phyloP scores from a whole-genome alignment of 2,329 filamentous ascomycete species.

The Hypoxylon sp. region DNA sequence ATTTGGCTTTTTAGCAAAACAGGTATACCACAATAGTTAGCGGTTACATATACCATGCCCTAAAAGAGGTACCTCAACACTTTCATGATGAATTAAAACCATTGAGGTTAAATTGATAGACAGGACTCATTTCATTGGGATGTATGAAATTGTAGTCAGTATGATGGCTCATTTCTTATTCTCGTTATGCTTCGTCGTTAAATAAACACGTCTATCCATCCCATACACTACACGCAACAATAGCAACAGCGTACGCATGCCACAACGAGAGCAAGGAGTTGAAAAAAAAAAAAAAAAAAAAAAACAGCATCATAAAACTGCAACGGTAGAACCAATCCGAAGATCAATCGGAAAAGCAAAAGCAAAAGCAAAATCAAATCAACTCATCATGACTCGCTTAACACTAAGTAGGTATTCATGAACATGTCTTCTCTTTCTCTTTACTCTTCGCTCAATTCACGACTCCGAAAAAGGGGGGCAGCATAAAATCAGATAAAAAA shows the following conservation, averaged over 20 bases:
- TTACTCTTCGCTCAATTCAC: neutral
- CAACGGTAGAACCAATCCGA: slow-evolving; percentile 3
- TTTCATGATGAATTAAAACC: neutral
- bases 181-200: slow-evolving; percentile 10
- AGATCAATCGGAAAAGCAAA: neutral
- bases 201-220: slow-evolving; percentile 10
- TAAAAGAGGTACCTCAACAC: neutral
- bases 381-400: slow-evolving; percentile 21
- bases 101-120: neutral
- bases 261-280: neutral
- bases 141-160: neutral
- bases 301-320: slow-evolving; percentile 6
- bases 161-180: neutral
- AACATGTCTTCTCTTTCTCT: slow-evolving; percentile 10
- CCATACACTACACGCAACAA: slow-evolving; percentile 1
- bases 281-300: slow-evolving; percentile 5
- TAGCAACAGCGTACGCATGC: neutral
- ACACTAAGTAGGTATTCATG: slow-evolving; percentile 18
- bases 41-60: neutral
- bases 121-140: neutral
- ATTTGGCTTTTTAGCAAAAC: neutral
- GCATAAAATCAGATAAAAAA: slow-evolving; percentile 9
- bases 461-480: slow-evolving; percentile 9
- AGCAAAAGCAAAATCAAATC: slow-evolving; percentile 11
- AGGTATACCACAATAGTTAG: slow-evolving; percentile 26